Percentiles rank a stretch among this genome's conserved stretches.
Evolutionary conservation across 805 yeast species (phyloP).

Genomic region (Lachancea meyersii): DNA sequence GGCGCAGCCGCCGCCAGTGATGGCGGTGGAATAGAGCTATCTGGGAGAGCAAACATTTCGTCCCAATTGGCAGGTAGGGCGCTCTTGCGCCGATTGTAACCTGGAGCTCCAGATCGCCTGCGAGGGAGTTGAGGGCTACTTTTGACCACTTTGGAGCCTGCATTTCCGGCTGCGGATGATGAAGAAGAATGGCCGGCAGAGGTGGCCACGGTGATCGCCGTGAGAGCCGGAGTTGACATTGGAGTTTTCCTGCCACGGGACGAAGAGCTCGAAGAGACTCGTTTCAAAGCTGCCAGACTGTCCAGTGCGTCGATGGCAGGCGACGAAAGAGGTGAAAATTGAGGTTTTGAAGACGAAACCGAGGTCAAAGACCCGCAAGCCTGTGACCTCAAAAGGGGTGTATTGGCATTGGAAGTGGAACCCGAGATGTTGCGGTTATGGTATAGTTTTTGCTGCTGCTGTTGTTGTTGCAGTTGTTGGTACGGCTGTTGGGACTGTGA

Average conservation of each 20-base stretch:
- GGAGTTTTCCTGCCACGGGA: conserved; percentile 26
- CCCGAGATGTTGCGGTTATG: neutral
- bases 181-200: conserved; percentile 1
- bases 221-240: conserved; percentile 15
- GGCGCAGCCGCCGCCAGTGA: conserved; percentile 8
- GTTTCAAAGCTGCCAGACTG: conserved; percentile 13
- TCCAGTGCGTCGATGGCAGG: conserved; percentile 53
- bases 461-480: neutral
- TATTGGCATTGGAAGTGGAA: conserved; percentile 9
- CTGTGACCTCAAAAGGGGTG: conserved; percentile 15
- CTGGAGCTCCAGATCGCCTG: conserved; percentile 13
- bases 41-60: conserved; percentile 27
- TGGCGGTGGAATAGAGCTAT: conserved; percentile 18
- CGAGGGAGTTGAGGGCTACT: conserved; percentile 28
- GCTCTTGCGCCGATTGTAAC: conserved; percentile 12
- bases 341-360: neutral
- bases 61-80: conserved; percentile 20
- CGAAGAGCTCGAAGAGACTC: conserved; percentile 21
- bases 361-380: neutral
- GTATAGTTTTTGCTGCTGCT: neutral
- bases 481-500: neutral
- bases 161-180: neutral
- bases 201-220: conserved; percentile 11
- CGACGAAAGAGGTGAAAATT: conserved; percentile 48
- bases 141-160: conserved; percentile 28